Percentiles rank a stretch among this genome's conserved stretches.
phyloP scores from a whole-genome alignment of 2,329 filamentous ascomycete genomes.

The Neoscytalidium dimidiatum region DNA sequence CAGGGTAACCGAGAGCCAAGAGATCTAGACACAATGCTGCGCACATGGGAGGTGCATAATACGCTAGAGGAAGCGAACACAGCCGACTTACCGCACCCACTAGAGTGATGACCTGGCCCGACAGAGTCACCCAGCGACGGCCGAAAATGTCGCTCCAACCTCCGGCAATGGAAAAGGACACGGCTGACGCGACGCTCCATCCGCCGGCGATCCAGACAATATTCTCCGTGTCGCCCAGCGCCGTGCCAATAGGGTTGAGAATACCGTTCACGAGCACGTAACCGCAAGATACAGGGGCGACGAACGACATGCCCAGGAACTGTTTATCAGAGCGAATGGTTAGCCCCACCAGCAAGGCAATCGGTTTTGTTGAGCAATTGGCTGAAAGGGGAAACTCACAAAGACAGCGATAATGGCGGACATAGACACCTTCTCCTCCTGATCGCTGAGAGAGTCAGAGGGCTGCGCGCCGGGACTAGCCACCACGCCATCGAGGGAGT shows the following conservation, averaged over 20 bases:
- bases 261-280: constrained; percentile 27
- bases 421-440: constrained; percentile 5
- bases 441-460: neutral
- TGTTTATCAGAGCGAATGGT: neutral
- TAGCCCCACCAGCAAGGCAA: neutral
- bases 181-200: constrained; percentile 31
- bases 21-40: neutral
- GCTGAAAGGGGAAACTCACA: neutral
- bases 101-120: constrained; percentile 32
- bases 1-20: neutral
- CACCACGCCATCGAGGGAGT: neutral
- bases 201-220: constrained; percentile 32
- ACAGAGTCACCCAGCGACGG: constrained; percentile 33
- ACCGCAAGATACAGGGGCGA: constrained; percentile 26
- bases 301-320: constrained; percentile 28
- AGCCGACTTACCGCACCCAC: constrained; percentile 26
- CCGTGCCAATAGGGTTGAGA: constrained; percentile 24
- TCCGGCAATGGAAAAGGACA: constrained; percentile 36
- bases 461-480: neutral
- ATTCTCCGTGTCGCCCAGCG: constrained; percentile 23
- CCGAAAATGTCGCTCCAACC: constrained; percentile 38
- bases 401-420: constrained; percentile 15
- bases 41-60: no score
- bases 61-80: constrained; percentile 24
- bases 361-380: neutral